These are phyloP conservation scores for Paulownia fortunei DNA, from an alignment of 257 asterid genomes.

Conservation along the genomic window DNA sequence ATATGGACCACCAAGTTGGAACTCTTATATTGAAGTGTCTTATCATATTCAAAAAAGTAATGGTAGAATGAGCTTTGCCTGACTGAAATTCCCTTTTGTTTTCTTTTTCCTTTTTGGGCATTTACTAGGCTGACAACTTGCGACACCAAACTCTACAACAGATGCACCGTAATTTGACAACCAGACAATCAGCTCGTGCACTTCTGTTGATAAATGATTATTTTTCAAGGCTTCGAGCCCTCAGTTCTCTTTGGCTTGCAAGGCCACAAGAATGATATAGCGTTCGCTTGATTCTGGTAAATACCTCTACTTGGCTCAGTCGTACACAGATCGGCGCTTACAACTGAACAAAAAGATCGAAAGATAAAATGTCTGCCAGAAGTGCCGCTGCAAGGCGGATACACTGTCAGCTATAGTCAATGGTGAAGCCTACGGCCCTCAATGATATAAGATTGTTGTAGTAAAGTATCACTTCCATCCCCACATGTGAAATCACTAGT, in stretches of 20 bases:
- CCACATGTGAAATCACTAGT: background rate
- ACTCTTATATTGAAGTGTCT: too few species aligned
- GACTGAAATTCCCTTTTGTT: background rate
- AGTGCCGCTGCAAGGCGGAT: background rate
- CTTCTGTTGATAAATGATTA: slow-evolving; percentile 34
- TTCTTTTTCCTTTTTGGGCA: background rate
- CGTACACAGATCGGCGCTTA: background rate
- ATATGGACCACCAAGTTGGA: too few species aligned
- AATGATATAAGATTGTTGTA: background rate
- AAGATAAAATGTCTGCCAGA: background rate
- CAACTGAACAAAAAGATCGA: background rate
- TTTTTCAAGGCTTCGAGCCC: slow-evolving; percentile 33
- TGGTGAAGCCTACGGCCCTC: background rate
- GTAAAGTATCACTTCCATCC: background rate
- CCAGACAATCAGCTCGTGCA: slow-evolving; percentile 35
- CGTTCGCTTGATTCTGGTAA: background rate
- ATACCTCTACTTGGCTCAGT: background rate
- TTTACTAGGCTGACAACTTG: slow-evolving; percentile 35
- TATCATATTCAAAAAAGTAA: too few species aligned
- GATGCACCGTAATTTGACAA: slow-evolving; percentile 32
- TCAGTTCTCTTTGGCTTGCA: slow-evolving; percentile 37
- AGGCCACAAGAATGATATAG: slow-evolving; percentile 33
- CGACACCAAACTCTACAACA: slow-evolving; percentile 37
- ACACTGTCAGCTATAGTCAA: background rate
- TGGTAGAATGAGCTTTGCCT: background rate